These are phyloP conservation scores for Rhizopus sp. DNA, from an alignment of 371 early-diverging fungal species.

Conservation along the genomic window DNA sequence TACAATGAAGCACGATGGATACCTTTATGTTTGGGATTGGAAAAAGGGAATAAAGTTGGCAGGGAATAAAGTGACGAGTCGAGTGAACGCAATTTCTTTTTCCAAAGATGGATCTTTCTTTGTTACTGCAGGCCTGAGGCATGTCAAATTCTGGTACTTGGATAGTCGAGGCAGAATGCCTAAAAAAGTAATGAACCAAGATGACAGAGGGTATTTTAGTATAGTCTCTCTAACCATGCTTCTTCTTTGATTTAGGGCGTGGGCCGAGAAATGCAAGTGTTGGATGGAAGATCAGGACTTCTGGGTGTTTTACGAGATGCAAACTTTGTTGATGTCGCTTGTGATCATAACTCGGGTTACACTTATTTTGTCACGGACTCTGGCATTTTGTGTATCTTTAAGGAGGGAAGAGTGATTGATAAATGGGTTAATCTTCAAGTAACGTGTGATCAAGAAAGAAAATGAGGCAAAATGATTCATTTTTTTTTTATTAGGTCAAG, in stretches of 20 bases:
- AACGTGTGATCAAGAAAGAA: not conserved
- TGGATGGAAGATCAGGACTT: conserved; percentile 77
- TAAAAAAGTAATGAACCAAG: conserved; percentile 32
- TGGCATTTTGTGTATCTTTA: conserved; percentile 72
- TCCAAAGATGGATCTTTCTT: conserved; percentile 69
- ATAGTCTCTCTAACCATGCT: not conserved
- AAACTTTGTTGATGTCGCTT: conserved; percentile 73
- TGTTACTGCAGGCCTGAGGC: conserved; percentile 80
- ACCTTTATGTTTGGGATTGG: conserved; percentile 85
- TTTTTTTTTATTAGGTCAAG: conserved; percentile 46
- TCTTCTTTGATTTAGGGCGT: conserved; percentile 23
- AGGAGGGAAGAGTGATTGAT: conserved; percentile 65
- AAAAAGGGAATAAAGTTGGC: conserved; percentile 66
- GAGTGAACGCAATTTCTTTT: conserved; percentile 68
- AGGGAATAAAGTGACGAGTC: conserved; percentile 69
- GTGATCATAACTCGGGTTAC: conserved; percentile 56
- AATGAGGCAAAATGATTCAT: too few relatives aligned
- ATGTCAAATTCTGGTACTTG: conserved; percentile 84
- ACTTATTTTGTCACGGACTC: conserved; percentile 65
- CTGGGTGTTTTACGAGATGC: conserved; percentile 68
- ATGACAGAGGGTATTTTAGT: not conserved
- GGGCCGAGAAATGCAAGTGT: conserved; percentile 53
- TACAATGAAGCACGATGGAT: conserved; percentile 75
- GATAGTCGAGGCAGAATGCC: conserved; percentile 50
- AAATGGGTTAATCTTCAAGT: conserved; percentile 85